Conservation (phyloP, 140 eudicot species). For the Oenanthe javanica region DNA sequence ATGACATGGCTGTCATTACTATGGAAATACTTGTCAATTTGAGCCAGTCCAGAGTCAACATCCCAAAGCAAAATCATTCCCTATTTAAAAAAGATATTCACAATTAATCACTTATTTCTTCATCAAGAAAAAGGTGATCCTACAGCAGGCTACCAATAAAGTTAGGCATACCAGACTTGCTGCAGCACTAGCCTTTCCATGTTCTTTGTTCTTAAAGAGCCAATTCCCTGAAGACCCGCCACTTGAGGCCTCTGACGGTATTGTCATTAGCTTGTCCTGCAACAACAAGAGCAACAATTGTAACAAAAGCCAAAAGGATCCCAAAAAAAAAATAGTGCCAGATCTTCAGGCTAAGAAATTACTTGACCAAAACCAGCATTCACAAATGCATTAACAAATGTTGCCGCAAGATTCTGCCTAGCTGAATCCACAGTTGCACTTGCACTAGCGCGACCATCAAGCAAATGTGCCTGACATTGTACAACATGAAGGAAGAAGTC, state of each 20-base stretch:
- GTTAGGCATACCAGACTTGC: slow-evolving; percentile 82
- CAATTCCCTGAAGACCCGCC: slow-evolving; percentile 78
- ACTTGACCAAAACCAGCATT: slow-evolving; percentile 99
- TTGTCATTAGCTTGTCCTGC: slow-evolving; percentile 95
- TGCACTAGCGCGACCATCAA: slow-evolving; percentile 96
- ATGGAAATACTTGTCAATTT: slow-evolving; percentile 91
- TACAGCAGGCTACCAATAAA: not conserved
- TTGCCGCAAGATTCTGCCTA: slow-evolving; percentile 89
- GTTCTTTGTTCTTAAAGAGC: slow-evolving; percentile 97
- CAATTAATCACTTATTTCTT: not conserved
- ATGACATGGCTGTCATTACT: slow-evolving; percentile 81
- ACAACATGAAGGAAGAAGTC: not conserved
- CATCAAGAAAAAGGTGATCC: not conserved
- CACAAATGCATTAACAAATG: slow-evolving; percentile 97
- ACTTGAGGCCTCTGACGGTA: slow-evolving; percentile 67
- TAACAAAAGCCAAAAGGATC: not conserved
- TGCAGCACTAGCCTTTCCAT: slow-evolving; percentile 98
- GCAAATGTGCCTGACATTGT: slow-evolving; percentile 70
- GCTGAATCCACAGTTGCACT: slow-evolving; percentile 96
- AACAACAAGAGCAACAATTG: slow-evolving; percentile 10
- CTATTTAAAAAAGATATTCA: slow-evolving; percentile 19
- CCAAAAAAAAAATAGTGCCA: not conserved
- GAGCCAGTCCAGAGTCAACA: slow-evolving; percentile 96
- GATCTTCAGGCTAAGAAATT: not conserved
- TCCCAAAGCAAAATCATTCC: slow-evolving; percentile 99